These are phyloP conservation scores for Phytopythium vexans DNA, from an alignment of 352 stramenopile species.

Conservation along the genomic window DNA sequence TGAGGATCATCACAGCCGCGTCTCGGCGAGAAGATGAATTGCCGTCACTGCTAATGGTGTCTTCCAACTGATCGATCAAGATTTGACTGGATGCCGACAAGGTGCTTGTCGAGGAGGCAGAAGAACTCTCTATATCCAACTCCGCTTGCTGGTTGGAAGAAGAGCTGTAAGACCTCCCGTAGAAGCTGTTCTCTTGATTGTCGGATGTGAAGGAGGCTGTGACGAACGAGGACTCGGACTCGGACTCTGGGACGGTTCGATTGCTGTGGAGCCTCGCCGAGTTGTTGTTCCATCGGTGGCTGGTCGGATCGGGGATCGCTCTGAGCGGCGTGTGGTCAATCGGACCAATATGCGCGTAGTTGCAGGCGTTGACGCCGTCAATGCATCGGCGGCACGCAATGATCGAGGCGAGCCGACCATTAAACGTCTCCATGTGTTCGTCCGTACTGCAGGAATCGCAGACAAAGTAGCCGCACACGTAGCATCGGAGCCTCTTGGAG, in stretches of 20 bases:
- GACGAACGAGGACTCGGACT: no score
- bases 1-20: not conserved
- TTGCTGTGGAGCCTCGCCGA: no score
- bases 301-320: no score
- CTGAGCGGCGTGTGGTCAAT: not conserved
- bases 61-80: not conserved
- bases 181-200: no score
- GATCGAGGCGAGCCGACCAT: conserved; percentile 18
- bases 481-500: conserved; percentile 13
- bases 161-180: no score
- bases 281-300: no score
- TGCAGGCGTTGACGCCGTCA: conserved; percentile 15
- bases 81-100: not conserved
- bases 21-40: not conserved
- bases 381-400: conserved; percentile 21
- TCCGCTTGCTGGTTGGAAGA: not conserved
- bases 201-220: no score
- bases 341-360: conserved; percentile 6
- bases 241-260: no score
- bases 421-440: conserved; percentile 28
- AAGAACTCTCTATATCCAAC: not conserved
- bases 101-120: not conserved
- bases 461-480: conserved; percentile 28
- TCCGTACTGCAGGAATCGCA: conserved; percentile 15
- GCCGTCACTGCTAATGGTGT: not conserved